Evolutionary conservation across 495 filamentous ascomycete genomes (phyloP).

Genomic region (Lophium mytilinum): DNA sequence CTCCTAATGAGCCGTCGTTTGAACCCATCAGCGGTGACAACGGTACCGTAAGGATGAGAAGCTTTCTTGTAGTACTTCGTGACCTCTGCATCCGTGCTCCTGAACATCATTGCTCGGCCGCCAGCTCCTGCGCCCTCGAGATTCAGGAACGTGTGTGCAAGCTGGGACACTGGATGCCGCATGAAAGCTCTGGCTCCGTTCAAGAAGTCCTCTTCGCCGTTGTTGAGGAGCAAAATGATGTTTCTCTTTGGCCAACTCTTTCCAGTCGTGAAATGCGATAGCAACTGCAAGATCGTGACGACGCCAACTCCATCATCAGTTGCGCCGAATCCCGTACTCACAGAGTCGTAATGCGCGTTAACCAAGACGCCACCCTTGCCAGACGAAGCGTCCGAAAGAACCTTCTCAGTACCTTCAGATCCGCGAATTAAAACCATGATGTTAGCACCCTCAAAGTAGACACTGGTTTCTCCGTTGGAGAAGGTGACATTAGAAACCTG

Average conservation of each 20-base stretch:
- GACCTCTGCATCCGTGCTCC: slow-evolving; percentile 80
- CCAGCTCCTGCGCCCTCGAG: slow-evolving; percentile 93
- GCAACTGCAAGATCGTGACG: slow-evolving; percentile 74
- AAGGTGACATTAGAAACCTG: slow-evolving; percentile 68
- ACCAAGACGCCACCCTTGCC: slow-evolving; percentile 75
- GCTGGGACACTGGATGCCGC: slow-evolving; percentile 66
- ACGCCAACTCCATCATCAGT: slow-evolving; percentile 93
- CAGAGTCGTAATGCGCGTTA: slow-evolving; percentile 94
- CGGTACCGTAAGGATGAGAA: slow-evolving; percentile 72
- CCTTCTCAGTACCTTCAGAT: slow-evolving; percentile 47
- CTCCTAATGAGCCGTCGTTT: slow-evolving; percentile 66
- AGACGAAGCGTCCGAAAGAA: slow-evolving; percentile 39
- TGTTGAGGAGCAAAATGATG: slow-evolving; percentile 82
- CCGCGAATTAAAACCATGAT: slow-evolving; percentile 88
- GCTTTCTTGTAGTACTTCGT: slow-evolving; percentile 65
- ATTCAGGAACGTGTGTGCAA: slow-evolving; percentile 82
- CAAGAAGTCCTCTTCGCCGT: slow-evolving; percentile 90
- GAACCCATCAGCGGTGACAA: slow-evolving; percentile 77
- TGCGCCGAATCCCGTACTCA: slow-evolving; percentile 82
- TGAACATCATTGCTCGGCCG: slow-evolving; percentile 78
- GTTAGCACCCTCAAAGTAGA: slow-evolving; percentile 89
- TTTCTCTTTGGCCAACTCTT: slow-evolving; percentile 71
- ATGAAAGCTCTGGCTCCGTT: slow-evolving; percentile 85
- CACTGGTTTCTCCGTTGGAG: slow-evolving; percentile 37
- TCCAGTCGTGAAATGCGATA: slow-evolving; percentile 74